A percentile compares a stretch with the other conserved stretches of the same genome.
Evolutionary conservation across 768 basidiomycete species (phyloP).

Genomic region (Russula abietina): DNA sequence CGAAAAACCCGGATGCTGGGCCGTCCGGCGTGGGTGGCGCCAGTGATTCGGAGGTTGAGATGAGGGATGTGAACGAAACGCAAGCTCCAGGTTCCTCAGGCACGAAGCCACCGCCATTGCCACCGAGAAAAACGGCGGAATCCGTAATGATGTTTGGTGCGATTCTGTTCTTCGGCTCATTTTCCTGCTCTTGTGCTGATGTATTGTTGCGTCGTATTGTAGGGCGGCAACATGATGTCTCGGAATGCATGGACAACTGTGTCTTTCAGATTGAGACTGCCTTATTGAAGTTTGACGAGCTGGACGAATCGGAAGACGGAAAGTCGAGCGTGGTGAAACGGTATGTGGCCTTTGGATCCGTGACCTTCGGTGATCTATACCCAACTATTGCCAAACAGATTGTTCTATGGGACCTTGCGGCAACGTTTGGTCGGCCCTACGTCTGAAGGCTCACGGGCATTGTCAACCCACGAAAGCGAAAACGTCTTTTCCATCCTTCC

Average conservation of each 20-base stretch:
- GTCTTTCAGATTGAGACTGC: conserved; percentile 98
- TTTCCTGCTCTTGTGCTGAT: conserved; percentile 27
- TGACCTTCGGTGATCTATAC: neutral
- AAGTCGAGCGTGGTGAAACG: conserved; percentile 78
- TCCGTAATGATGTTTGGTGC: conserved; percentile 89
- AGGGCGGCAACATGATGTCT: conserved; percentile 97
- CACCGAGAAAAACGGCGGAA: conserved; percentile 50
- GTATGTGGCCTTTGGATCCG: conserved; percentile 36
- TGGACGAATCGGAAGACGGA: conserved; percentile 42
- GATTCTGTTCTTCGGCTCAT: conserved; percentile 20
- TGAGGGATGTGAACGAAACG: conserved; percentile 26
- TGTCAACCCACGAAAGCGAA: conserved; percentile 75
- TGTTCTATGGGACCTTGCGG: conserved; percentile 86
- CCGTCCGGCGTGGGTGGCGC: conserved; percentile 7
- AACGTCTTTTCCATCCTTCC: conserved; percentile 92
- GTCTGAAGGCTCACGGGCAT: conserved; percentile 37
- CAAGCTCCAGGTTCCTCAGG: conserved; percentile 27
- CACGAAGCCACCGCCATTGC: conserved; percentile 48
- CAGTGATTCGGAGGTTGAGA: conserved; percentile 29
- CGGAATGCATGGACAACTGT: conserved; percentile 99
- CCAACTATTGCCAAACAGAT: conserved; percentile 32
- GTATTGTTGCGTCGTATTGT: neutral
- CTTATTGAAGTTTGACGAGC: conserved; percentile 63
- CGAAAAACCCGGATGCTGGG: conserved; percentile 31
- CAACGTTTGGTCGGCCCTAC: conserved; percentile 46